phyloP scores from a whole-genome alignment of 768 basidiomycete species.

The Boletales sp. region DNA sequence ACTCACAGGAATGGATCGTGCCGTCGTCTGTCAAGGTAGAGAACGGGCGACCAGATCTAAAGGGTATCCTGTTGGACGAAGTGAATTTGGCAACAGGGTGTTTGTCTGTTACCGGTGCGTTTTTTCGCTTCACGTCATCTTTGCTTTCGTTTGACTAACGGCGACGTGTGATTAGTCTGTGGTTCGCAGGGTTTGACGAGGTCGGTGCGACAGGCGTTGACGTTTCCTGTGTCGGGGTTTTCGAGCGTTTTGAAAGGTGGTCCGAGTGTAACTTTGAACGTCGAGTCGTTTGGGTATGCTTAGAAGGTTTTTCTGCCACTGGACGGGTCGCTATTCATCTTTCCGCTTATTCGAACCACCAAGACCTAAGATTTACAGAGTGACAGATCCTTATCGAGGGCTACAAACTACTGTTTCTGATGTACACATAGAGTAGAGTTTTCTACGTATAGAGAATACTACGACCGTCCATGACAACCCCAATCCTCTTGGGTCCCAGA shows the following conservation, averaged over 20 bases:
- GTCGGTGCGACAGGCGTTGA: constrained; percentile 39
- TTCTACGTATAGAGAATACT: no score
- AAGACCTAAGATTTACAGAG: no score
- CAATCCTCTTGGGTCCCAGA: no score
- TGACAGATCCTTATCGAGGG: no score
- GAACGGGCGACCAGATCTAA: constrained; percentile 43
- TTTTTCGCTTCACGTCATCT: no score
- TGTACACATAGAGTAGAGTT: no score
- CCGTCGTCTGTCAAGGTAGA: constrained; percentile 26
- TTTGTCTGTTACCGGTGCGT: constrained; percentile 48
- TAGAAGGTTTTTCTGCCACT: constrained; percentile 4
- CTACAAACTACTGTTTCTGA: no score
- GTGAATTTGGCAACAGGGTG: constrained; percentile 33
- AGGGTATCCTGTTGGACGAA: constrained; percentile 35
- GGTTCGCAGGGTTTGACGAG: constrained; percentile 40
- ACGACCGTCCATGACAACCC: no score
- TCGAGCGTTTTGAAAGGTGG: constrained; percentile 30
- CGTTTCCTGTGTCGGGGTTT: constrained; percentile 31
- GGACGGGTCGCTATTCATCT: no score
- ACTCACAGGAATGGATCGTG: background rate
- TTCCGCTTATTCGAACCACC: no score
- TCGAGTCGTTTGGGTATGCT: constrained; percentile 43
- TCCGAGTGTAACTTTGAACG: constrained; percentile 35
- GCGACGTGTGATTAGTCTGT: constrained; percentile 37
- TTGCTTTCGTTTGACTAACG: background rate